Evolutionary conservation across 495 filamentous ascomycete genomes (phyloP).

Genomic region (Penicillium tannophilum): DNA sequence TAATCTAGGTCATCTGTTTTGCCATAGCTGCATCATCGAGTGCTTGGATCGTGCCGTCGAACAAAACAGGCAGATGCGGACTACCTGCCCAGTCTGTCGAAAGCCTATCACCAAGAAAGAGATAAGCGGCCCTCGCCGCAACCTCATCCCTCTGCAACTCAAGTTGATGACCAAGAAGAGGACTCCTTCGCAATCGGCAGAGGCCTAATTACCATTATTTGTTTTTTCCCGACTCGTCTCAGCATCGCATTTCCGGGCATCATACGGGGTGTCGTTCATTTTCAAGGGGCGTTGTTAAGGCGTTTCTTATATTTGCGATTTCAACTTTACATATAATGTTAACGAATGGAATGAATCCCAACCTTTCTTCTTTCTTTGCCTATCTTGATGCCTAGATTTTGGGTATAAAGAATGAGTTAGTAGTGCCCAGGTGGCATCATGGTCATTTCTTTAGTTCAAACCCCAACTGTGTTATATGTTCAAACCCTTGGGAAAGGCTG

Average conservation of each 20-base stretch:
- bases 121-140: constrained; percentile 14
- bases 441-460: no score
- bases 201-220: constrained; percentile 3
- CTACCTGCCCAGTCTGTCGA: constrained; percentile 24
- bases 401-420: no score
- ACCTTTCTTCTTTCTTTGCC: no score
- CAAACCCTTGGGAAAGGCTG: no score
- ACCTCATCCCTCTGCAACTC: constrained; percentile 20
- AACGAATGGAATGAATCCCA: not conserved
- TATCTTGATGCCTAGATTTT: no score
- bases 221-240: not conserved
- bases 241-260: not conserved
- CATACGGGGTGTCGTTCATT: not conserved
- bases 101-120: constrained; percentile 20
- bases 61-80: constrained; percentile 10
- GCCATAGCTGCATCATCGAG: constrained; percentile 21
- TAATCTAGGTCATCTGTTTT: constrained; percentile 22
- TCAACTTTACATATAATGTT: not conserved
- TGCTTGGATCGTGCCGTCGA: constrained; percentile 15
- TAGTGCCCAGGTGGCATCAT: no score
- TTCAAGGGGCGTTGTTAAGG: not conserved
- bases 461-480: no score
- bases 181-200: not conserved
- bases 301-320: not conserved
- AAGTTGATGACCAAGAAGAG: constrained; percentile 21